Conservation (phyloP, 768 basidiomycete genomes). For the Sarcodon sp. region DNA sequence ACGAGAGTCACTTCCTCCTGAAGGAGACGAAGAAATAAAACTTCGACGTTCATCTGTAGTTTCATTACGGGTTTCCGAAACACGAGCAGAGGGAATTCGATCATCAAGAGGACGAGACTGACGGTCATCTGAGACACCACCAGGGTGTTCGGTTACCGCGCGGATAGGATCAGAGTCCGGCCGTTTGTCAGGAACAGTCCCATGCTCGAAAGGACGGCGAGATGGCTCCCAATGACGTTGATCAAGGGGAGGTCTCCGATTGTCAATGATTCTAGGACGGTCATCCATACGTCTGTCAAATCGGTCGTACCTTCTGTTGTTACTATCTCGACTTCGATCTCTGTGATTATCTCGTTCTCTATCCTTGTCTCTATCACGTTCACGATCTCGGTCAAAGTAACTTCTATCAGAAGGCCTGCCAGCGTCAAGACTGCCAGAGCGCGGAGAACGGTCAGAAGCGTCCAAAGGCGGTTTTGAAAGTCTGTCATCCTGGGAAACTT, state of each 20-base stretch:
- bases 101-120: conserved; percentile 3
- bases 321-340: conserved; percentile 19
- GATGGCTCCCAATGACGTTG: conserved; percentile 33
- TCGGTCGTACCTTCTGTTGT: conserved; percentile 19
- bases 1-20: conserved; percentile 6
- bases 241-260: conserved; percentile 29
- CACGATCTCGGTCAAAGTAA: background rate
- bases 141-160: background rate
- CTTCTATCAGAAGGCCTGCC: background rate
- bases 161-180: background rate
- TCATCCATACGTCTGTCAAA: conserved; percentile 28
- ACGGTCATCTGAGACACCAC: background rate
- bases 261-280: conserved; percentile 17
- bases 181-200: conserved; percentile 1
- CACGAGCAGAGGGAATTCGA: conserved; percentile 2
- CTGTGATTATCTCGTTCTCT: conserved; percentile 19
- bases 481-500: conserved; percentile 11
- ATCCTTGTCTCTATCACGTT: conserved; percentile 13
- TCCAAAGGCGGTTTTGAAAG: conserved; percentile 9
- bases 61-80: background rate
- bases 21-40: conserved; percentile 2
- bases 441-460: conserved; percentile 1
- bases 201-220: conserved; percentile 11
- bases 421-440: background rate
- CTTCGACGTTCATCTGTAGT: conserved; percentile 5